phyloP scores from a whole-genome alignment of 1,284 basidiomycete genomes.

The Athelia psychrophila region DNA sequence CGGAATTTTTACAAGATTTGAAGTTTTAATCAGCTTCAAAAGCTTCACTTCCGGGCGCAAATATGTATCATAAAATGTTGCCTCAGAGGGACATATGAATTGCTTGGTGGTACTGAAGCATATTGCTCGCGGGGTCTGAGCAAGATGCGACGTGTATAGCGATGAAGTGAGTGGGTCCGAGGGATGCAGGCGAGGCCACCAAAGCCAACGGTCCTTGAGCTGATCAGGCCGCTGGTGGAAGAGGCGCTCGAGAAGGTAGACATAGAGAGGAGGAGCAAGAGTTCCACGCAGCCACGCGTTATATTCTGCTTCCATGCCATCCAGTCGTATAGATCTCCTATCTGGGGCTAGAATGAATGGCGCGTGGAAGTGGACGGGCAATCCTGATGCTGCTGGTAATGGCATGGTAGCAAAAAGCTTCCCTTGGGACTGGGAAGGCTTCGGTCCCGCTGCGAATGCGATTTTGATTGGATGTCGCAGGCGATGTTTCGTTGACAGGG shows the following conservation, averaged over 20 bases:
- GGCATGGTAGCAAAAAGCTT: slow-evolving; percentile 34
- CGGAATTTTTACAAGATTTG: not conserved
- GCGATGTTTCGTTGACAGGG: slow-evolving; percentile 11
- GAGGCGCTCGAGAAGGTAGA: slow-evolving; percentile 29
- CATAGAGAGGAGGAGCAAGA: slow-evolving; percentile 33
- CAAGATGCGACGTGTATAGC: slow-evolving; percentile 24
- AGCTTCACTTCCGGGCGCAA: not conserved
- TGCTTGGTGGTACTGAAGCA: slow-evolving; percentile 3
- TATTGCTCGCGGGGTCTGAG: slow-evolving; percentile 10
- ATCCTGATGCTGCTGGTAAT: slow-evolving; percentile 20
- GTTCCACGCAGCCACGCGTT: slow-evolving; percentile 39
- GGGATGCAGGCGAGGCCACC: slow-evolving; percentile 25
- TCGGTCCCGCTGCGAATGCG: slow-evolving; percentile 6
- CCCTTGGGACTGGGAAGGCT: slow-evolving; percentile 10
- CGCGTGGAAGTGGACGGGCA: slow-evolving; percentile 34
- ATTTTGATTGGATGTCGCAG: slow-evolving; percentile 8
- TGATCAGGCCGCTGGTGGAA: slow-evolving; percentile 7
- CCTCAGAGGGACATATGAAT: not conserved
- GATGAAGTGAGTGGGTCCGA: slow-evolving; percentile 6
- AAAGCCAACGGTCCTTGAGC: slow-evolving; percentile 17
- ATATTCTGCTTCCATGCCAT: slow-evolving; percentile 32
- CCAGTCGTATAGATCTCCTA: slow-evolving; percentile 33
- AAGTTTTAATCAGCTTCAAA: not conserved
- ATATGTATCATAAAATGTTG: not conserved
- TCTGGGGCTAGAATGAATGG: slow-evolving; percentile 34